A percentile compares a stretch with the other conserved stretches of the same genome.
These are phyloP conservation scores for Maudiozyma turicensis DNA, from an alignment of 805 yeast genomes.

Conservation along the genomic window DNA sequence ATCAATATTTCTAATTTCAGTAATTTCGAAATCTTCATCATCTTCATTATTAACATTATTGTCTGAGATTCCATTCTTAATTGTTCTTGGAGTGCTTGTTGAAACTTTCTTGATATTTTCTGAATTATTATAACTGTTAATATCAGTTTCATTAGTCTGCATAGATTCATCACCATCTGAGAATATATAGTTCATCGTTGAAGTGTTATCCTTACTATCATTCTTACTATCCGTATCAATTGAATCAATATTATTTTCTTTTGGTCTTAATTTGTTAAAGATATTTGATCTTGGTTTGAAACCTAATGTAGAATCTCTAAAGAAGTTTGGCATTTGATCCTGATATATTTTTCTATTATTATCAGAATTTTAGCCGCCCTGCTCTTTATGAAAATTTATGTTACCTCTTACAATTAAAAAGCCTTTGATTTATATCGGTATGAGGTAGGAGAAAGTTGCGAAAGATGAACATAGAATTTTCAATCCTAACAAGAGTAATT, in stretches of 20 bases:
- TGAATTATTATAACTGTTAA: background rate
- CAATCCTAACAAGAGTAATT: too few species aligned
- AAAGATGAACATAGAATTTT: too few species aligned
- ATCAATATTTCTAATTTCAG: constrained; percentile 30
- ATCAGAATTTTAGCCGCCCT: constrained; percentile 16
- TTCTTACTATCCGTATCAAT: background rate
- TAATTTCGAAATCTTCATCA: constrained; percentile 33
- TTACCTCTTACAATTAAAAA: background rate
- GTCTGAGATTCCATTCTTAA: background rate
- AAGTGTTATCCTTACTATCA: constrained; percentile 4
- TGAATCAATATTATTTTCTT: constrained; percentile 7
- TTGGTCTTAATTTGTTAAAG: constrained; percentile 21
- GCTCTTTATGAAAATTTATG: too few species aligned
- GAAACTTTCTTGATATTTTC: background rate
- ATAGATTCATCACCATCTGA: constrained; percentile 1
- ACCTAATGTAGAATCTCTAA: constrained; percentile 23
- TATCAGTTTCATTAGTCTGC: background rate
- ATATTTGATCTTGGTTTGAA: constrained; percentile 28
- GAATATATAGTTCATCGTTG: constrained; percentile 13
- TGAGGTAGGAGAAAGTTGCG: background rate
- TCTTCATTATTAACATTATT: background rate
- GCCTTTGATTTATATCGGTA: too few species aligned
- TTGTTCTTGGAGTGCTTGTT: constrained; percentile 10
- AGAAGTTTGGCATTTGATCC: constrained; percentile 26
- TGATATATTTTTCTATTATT: background rate